These are phyloP conservation scores for Glomus cerebriforme DNA, from an alignment of 192 early-diverging fungal genomes.

Conservation along the genomic window DNA sequence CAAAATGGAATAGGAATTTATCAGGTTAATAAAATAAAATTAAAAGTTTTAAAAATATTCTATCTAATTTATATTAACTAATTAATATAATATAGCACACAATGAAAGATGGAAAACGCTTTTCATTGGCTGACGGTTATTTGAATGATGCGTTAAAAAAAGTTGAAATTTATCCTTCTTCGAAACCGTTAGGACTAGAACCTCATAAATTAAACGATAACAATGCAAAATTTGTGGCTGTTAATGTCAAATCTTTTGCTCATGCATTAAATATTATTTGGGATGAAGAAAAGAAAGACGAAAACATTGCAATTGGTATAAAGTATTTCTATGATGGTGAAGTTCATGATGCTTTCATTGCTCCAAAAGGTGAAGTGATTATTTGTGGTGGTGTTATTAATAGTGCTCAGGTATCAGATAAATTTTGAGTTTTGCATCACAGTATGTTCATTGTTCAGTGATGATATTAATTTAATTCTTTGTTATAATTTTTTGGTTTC, in stretches of 20 bases:
- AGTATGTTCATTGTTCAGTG: no score
- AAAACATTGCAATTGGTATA: neutral
- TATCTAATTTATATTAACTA: neutral
- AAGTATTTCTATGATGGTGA: neutral
- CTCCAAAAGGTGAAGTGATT: constrained; percentile 10
- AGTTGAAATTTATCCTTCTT: neutral
- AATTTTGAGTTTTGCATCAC: no score
- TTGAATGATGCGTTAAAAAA: neutral
- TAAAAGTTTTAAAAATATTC: no score
- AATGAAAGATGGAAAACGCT: neutral
- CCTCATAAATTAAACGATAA: neutral
- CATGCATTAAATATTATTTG: constrained; percentile 1
- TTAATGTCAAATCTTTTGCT: neutral
- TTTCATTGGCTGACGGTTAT: neutral
- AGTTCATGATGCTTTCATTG: neutral
- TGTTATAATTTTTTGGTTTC: no score
- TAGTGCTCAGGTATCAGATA: constrained; percentile 5
- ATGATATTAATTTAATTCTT: neutral
- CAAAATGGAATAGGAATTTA: neutral
- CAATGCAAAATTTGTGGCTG: neutral
- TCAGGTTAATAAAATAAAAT: neutral
- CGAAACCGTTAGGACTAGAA: neutral
- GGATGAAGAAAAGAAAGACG: neutral
- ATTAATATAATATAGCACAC: neutral
- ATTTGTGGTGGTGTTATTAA: neutral